A percentile compares a stretch with the other conserved stretches of the same genome.
Conservation (phyloP, 78 protist genomes). For the Neovahlkampfia damariscottae region DNA sequence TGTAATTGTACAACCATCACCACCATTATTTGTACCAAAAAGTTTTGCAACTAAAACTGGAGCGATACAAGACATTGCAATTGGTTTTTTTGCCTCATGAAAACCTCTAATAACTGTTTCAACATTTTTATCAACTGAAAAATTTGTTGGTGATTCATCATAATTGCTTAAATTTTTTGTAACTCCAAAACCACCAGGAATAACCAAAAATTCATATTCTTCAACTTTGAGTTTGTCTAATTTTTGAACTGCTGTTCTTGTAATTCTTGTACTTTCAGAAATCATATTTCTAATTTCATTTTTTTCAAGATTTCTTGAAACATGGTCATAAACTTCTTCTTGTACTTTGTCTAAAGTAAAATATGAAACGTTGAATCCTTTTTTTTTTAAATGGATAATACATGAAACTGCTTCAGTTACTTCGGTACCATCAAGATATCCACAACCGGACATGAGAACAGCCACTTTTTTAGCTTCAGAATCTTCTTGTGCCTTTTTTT, state of each 20-base stretch:
- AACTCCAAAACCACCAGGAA: conserved; percentile 23
- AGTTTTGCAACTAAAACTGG: conserved; percentile 14
- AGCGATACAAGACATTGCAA: not conserved
- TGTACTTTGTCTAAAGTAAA: not conserved
- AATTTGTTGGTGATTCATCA: not conserved
- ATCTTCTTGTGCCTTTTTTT: no score
- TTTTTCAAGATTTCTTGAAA: not conserved
- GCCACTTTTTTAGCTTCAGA: no score
- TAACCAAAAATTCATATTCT: conserved; percentile 9
- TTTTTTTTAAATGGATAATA: not conserved
- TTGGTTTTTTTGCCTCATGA: conserved; percentile 18
- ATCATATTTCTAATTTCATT: conserved; percentile 1
- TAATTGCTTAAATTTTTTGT: conserved; percentile 12
- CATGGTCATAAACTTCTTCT: not conserved
- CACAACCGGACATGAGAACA: not conserved
- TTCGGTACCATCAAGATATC: conserved; percentile 1
- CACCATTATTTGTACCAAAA: not conserved
- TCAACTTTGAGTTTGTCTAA: not conserved
- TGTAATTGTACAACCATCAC: not conserved
- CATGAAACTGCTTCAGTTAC: not conserved
- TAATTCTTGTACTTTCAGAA: not conserved
- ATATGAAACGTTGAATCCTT: not conserved
- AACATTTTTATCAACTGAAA: not conserved
- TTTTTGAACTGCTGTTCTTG: conserved; percentile 1
- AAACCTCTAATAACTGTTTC: conserved; percentile 12